phyloP scores from a whole-genome alignment of 345 rosid species.

The Sonneratia alba region DNA sequence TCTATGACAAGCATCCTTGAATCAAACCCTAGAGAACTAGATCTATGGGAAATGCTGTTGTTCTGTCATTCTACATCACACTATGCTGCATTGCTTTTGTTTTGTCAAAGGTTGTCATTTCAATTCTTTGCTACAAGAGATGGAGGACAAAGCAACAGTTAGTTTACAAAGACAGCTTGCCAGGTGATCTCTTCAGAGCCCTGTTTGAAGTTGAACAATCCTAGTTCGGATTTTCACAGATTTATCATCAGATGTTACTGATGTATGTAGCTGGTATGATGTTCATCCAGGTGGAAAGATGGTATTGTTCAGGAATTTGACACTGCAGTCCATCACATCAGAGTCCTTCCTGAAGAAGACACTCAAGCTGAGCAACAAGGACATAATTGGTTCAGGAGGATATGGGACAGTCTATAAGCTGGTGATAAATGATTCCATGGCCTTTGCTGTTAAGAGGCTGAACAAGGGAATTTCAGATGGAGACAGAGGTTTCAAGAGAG shows the following conservation, averaged over 20 bases:
- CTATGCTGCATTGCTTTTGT: constrained; percentile 49
- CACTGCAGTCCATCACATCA: constrained; percentile 38
- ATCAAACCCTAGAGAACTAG: neutral
- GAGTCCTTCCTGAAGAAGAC: constrained; percentile 52
- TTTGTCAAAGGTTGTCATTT: constrained; percentile 45
- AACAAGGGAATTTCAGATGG: constrained; percentile 57
- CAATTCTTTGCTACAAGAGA: constrained; percentile 56
- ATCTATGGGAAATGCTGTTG: constrained; percentile 39
- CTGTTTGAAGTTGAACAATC: neutral
- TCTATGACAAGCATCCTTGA: neutral
- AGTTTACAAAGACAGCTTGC: constrained; percentile 30
- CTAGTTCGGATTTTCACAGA: neutral
- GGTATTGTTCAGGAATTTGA: constrained; percentile 64
- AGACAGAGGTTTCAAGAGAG: constrained; percentile 70
- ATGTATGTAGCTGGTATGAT: neutral
- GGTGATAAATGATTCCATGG: constrained; percentile 36
- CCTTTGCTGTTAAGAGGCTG: constrained; percentile 73
- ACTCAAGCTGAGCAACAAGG: constrained; percentile 54
- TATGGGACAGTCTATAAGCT: constrained; percentile 66
- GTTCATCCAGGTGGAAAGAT: constrained; percentile 52
- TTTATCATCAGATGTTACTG: neutral
- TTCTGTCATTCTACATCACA: constrained; percentile 50
- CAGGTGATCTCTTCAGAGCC: constrained; percentile 28
- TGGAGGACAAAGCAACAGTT: constrained; percentile 51
- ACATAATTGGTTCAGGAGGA: constrained; percentile 75